Evolutionary conservation across 2,329 filamentous ascomycete species (phyloP), one percentile per base, ranked within the genome.

Genomic region (Colletotrichum liaoningense): DNA sequence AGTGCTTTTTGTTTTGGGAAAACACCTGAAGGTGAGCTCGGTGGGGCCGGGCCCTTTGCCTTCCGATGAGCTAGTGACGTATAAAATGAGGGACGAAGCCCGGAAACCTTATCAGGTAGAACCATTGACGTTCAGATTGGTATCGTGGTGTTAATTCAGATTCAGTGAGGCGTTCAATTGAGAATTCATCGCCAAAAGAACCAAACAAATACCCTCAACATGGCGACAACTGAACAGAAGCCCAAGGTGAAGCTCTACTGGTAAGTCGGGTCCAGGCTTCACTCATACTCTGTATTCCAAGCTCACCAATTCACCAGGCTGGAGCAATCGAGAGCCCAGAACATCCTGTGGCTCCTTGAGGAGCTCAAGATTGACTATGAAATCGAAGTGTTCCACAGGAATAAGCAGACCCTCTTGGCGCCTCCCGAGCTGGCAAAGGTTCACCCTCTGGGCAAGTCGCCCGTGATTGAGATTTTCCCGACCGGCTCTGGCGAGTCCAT

Each of bases 371-470:
- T 97, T 42, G 88, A 92, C 33, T 98, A 97, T 83, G 90, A 95
- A 74, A 84, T 98, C 71, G 91, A 96, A 79, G 88, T 93, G 67
- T 97, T 93, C 87, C 94, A 94, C 81, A 92, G 95, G 66, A 80
- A 86, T 75, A 84, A 83, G 68, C 79, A 85, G 70, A 89, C 92
- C 68, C 88, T 86, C 77, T 86, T 94, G n/a, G 95, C 95, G 1
- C 94, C 94, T 4, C 86, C 90, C 0, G 93, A 94, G 78, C 88
- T 98, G 58, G 92, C 93, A 79, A 87, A 94, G 75, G 84, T 97
- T 49, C 95, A 98, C 79, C 93, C 94, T 0, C 87, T 98, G 4
- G 96, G 96, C 74, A 98, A 98, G 81, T 95, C 94, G 1, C 96
- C 96, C 0, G 85, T 96, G 55, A 85, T 98, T 76, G 90, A 89